Evolutionary conservation across 805 yeast species (phyloP).

Genomic region (Candida orba): DNA sequence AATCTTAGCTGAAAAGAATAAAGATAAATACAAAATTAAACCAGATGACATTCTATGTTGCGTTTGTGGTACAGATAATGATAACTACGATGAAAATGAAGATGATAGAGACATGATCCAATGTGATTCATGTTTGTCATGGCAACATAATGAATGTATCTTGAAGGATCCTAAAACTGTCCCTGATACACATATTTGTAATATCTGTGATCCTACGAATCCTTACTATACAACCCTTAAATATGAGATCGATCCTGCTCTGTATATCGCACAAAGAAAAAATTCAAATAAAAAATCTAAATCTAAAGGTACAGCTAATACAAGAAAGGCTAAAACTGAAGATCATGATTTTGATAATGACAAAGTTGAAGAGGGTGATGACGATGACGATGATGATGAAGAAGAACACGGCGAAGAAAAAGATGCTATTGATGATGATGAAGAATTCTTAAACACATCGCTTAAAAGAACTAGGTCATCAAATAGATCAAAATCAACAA

Average conservation of each 20-base stretch:
- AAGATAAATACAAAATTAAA: conserved; percentile 12
- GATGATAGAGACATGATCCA: conserved; percentile 57
- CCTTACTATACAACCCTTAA: conserved; percentile 27
- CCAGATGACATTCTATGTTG: conserved; percentile 42
- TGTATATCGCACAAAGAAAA: conserved; percentile 2
- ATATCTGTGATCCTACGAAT: conserved; percentile 40
- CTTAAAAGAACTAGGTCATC: not conserved
- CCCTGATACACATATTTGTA: conserved; percentile 48
- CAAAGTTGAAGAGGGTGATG: not conserved
- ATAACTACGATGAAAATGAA: conserved; percentile 49
- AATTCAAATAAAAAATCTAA: conserved; percentile 4
- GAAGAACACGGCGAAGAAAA: no score
- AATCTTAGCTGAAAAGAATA: conserved; percentile 12
- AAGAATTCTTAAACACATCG: no score
- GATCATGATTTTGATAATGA: conserved; percentile 4
- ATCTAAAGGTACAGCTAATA: conserved; percentile 10
- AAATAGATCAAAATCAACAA: not conserved
- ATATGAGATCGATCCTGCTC: conserved; percentile 25
- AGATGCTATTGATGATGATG: no score
- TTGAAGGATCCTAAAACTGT: conserved; percentile 32
- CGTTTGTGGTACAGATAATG: conserved; percentile 54
- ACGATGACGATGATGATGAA: conserved; percentile 4
- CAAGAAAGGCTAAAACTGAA: conserved; percentile 4
- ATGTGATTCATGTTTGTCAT: conserved; percentile 58
- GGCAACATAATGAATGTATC: conserved; percentile 69